phyloP scores from a whole-genome alignment of 2,329 filamentous ascomycete species.

The Pseudogymnoascus sp. region DNA sequence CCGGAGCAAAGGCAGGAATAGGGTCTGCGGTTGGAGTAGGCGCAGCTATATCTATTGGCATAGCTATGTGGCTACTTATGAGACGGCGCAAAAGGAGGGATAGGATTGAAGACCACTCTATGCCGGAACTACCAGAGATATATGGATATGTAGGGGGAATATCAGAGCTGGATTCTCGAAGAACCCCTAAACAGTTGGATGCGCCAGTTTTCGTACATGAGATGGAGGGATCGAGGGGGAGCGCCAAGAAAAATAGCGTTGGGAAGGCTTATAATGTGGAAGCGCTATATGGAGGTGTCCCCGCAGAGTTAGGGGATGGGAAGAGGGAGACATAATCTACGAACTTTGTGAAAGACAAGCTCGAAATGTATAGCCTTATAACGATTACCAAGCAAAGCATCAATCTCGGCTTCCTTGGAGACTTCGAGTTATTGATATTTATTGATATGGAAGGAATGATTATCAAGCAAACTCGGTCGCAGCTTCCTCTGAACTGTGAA shows the following conservation, averaged over 20 bases:
- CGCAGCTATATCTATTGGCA: background rate
- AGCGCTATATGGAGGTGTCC: background rate
- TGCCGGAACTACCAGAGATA: background rate
- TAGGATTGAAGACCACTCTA: background rate
- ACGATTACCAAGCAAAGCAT: too few species aligned
- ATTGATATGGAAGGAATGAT: too few species aligned
- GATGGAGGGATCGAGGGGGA: background rate
- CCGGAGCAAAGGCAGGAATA: slow-evolving; percentile 10
- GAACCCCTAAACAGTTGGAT: background rate
- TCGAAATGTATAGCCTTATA: too few species aligned
- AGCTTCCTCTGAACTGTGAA: too few species aligned
- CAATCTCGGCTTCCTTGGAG: too few species aligned
- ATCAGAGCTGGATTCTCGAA: background rate
- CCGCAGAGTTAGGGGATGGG: background rate
- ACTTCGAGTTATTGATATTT: too few species aligned
- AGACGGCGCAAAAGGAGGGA: background rate
- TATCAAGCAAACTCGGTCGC: too few species aligned
- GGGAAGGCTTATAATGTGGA: background rate
- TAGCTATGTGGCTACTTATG: background rate
- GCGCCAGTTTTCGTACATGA: background rate
- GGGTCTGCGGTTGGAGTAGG: background rate
- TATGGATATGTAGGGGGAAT: background rate
- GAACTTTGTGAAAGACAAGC: background rate
- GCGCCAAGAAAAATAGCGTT: background rate
- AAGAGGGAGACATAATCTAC: background rate